Evolutionary conservation across 2,329 filamentous ascomycete species (phyloP).

Genomic region (Fusarium sp.): DNA sequence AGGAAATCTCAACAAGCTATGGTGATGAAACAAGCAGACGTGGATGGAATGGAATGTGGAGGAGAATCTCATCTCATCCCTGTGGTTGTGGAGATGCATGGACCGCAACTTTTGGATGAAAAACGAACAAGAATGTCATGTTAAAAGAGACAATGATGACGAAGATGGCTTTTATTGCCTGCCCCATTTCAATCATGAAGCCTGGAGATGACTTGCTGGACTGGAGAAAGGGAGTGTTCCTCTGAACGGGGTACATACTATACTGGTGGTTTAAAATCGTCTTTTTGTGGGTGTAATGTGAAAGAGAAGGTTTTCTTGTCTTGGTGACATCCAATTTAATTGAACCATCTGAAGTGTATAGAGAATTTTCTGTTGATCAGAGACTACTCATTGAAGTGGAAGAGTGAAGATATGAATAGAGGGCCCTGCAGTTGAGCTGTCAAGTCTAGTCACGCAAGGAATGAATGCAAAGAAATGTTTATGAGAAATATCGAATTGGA

Average conservation of each 20-base stretch:
- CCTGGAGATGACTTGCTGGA: constrained; percentile 30
- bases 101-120: not conserved
- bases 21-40: constrained; percentile 15
- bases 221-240: constrained; percentile 10
- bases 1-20: constrained; percentile 19
- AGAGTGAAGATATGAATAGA: not conserved
- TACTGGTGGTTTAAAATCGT: constrained; percentile 39
- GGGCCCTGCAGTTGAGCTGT: not conserved
- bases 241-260: constrained; percentile 34
- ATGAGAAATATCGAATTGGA: constrained; percentile 30
- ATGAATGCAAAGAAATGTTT: not conserved
- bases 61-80: constrained; percentile 10
- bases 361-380: constrained; percentile 19
- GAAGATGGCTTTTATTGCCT: constrained; percentile 26
- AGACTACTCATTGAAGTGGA: not conserved
- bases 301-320: constrained; percentile 11
- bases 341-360: not conserved
- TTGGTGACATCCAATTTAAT: constrained; percentile 12
- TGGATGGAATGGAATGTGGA: not conserved
- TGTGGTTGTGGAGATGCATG: constrained; percentile 5
- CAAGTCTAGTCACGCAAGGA: not conserved
- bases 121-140: constrained; percentile 39
- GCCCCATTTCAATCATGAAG: constrained; percentile 34
- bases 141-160: constrained; percentile 40
- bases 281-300: constrained; percentile 31